These are phyloP conservation scores for Wickerhamiella shivajii DNA, from an alignment of 805 yeast species.

Conservation along the genomic window DNA sequence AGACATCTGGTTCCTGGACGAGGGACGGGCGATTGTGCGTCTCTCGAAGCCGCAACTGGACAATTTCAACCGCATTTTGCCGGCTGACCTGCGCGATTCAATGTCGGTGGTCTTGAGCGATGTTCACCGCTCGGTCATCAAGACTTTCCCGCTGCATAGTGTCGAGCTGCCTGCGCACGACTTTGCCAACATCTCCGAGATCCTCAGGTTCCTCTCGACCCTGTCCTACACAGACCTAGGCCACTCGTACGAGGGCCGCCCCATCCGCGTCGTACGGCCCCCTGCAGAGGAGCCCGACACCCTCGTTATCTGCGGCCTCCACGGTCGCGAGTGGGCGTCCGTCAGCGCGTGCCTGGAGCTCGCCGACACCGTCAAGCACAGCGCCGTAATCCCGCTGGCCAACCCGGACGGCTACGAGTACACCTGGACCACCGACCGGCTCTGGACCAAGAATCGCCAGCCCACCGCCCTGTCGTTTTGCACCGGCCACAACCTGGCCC, in stretches of 20 bases:
- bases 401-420: conserved; percentile 87
- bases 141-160: conserved; percentile 14
- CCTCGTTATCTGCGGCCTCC: conserved; percentile 67
- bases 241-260: conserved; percentile 58
- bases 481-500: conserved; percentile 76
- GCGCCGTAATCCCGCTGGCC: conserved; percentile 64
- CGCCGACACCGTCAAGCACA: conserved; percentile 29
- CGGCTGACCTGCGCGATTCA: conserved; percentile 6
- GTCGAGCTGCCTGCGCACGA: conserved; percentile 4
- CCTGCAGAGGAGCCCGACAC: conserved; percentile 27
- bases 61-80: conserved; percentile 8
- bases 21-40: conserved; percentile 3
- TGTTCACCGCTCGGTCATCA: conserved; percentile 19
- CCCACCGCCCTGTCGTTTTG: conserved; percentile 52
- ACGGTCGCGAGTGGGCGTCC: conserved; percentile 84
- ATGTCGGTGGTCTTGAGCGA: conserved; percentile 16
- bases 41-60: conserved; percentile 4
- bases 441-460: conserved; percentile 86
- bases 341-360: conserved; percentile 43
- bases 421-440: conserved; percentile 64
- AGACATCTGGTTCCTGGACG: conserved; percentile 6
- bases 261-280: conserved; percentile 53
- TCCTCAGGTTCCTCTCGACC: neutral
- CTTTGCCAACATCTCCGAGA: conserved; percentile 1
- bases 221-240: conserved; percentile 41